phyloP scores from a whole-genome alignment of 2,329 filamentous ascomycete species.

The Incumbomyces lentus region DNA sequence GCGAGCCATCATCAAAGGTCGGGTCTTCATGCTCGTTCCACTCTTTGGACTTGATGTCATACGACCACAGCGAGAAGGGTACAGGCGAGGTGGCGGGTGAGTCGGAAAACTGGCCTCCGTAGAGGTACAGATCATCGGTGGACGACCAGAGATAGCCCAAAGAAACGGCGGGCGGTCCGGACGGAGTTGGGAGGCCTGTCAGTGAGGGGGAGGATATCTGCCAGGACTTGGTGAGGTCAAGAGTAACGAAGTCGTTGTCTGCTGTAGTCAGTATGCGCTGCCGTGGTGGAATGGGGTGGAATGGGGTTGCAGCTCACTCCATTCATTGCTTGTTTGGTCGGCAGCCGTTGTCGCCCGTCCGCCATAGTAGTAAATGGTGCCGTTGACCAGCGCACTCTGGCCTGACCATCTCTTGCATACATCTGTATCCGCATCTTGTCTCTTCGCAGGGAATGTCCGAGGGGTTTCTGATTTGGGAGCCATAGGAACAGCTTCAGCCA shows the following conservation, averaged over 20 bases:
- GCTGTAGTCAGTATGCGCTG: constrained; percentile 4
- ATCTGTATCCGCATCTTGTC: constrained; percentile 39
- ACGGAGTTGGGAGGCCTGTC: constrained; percentile 52
- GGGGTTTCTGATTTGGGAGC: neutral
- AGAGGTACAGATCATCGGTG: constrained; percentile 58
- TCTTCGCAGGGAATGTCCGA: constrained; percentile 9
- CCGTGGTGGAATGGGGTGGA: neutral
- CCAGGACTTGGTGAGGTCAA: constrained; percentile 68
- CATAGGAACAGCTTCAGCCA: constrained; percentile 13
- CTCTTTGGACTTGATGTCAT: constrained; percentile 46
- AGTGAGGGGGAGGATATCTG: constrained; percentile 53
- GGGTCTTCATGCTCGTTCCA: constrained; percentile 57
- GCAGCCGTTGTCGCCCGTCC: constrained; percentile 51
- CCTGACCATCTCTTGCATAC: constrained; percentile 57
- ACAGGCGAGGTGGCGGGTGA: constrained; percentile 46
- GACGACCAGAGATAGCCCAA: constrained; percentile 70
- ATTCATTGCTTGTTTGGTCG: constrained; percentile 53
- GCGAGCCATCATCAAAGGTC: constrained; percentile 50
- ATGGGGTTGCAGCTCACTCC: constrained; percentile 46
- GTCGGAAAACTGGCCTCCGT: constrained; percentile 64
- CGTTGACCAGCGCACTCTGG: constrained; percentile 60
- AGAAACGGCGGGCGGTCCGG: constrained; percentile 59
- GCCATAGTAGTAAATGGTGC: constrained; percentile 66
- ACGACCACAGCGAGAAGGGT: constrained; percentile 59
- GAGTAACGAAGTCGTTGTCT: constrained; percentile 61